Evolutionary conservation across 257 asterid species (phyloP).

Genomic region (Solanum chilense): DNA sequence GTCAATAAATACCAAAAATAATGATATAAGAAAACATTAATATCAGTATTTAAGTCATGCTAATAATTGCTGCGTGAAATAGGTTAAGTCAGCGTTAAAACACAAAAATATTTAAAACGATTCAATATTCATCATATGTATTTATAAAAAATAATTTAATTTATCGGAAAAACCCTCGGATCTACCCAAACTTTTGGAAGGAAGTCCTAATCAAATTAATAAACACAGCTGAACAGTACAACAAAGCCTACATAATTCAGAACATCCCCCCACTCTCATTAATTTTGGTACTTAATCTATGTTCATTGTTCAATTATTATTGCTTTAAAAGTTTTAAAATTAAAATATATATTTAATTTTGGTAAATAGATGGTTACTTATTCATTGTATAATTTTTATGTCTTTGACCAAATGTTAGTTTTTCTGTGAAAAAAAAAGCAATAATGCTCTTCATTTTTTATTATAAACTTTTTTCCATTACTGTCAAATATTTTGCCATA

Average conservation of each 20-base stretch:
- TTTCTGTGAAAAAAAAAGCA: background rate
- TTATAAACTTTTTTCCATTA: background rate
- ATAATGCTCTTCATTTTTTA: background rate
- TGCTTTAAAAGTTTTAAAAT: background rate
- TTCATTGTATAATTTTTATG: background rate
- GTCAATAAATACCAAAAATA: background rate
- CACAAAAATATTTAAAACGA: background rate
- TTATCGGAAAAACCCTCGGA: accelerated
- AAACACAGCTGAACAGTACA: background rate
- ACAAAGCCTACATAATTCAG: background rate
- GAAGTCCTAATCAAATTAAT: background rate
- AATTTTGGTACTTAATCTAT: background rate
- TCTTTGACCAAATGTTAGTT: background rate
- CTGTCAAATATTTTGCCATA: too few relatives aligned
- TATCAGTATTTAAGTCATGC: background rate
- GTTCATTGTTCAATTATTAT: background rate
- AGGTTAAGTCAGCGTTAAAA: background rate
- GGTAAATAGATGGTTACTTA: background rate
- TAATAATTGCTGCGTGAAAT: background rate
- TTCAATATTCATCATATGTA: background rate
- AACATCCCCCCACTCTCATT: background rate
- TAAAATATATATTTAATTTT: background rate
- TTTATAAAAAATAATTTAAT: background rate
- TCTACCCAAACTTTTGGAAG: background rate
- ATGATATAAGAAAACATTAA: background rate